phyloP scores from a whole-genome alignment of 441 rosid genomes.

The Theobroma grandiflorum region DNA sequence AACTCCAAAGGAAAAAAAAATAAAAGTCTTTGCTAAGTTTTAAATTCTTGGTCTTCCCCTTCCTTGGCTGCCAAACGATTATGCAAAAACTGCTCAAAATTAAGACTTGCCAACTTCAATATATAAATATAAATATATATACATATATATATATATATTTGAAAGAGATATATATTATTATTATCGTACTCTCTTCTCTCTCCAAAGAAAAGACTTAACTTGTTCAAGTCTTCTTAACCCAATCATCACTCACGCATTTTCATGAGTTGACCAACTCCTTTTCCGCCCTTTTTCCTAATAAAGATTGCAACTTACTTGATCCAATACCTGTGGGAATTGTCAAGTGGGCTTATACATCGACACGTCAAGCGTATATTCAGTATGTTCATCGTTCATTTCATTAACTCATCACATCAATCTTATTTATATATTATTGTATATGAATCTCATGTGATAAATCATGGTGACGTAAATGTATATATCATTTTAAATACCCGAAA shows the following conservation, averaged over 20 bases:
- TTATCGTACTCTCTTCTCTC: background rate
- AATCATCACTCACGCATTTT: constrained; percentile 15
- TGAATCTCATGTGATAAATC: no score
- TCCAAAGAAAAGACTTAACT: background rate
- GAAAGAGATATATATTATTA: background rate
- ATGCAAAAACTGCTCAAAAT: background rate
- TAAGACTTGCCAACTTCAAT: background rate
- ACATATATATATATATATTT: no score
- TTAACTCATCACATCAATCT: no score
- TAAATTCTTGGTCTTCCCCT: background rate
- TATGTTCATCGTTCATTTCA: no score
- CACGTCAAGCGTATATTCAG: no score
- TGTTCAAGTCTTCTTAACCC: background rate
- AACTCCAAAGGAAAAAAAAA: background rate
- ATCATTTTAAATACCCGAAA: background rate
- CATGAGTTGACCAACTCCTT: constrained; percentile 14
- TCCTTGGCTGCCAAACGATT: constrained; percentile 15
- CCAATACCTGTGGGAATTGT: background rate
- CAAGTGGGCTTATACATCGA: no score
- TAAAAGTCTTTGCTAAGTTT: background rate
- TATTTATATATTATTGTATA: no score
- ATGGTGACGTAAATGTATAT: no score
- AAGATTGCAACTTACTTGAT: background rate
- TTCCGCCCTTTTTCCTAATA: background rate
- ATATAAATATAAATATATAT: no score